phyloP scores from a whole-genome alignment of 352 stramenopile genomes.

The Elongisporangium undulatum region DNA sequence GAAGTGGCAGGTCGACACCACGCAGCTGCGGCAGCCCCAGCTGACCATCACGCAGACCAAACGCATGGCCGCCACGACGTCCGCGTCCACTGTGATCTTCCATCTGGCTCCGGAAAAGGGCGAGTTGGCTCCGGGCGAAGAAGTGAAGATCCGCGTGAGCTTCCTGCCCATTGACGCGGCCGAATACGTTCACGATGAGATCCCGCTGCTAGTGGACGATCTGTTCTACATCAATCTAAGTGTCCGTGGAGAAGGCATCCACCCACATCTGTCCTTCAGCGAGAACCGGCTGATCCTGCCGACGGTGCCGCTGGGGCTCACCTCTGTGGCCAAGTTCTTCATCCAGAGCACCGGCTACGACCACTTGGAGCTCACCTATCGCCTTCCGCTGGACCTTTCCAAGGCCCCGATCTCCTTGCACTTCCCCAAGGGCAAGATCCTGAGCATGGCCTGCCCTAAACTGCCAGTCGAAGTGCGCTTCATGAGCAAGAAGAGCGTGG shows the following conservation, averaged over 20 bases:
- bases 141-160: slow-evolving; percentile 74
- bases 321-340: slow-evolving; percentile 53
- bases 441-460: slow-evolving; percentile 77
- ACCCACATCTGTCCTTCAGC: slow-evolving; percentile 91
- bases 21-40: slow-evolving; percentile 9
- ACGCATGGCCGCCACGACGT: slow-evolving; percentile 20
- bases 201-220: slow-evolving; percentile 67
- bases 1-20: slow-evolving; percentile 78
- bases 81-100: slow-evolving; percentile 56
- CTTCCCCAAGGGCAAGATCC: slow-evolving; percentile 87
- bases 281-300: slow-evolving; percentile 83
- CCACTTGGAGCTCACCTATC: slow-evolving; percentile 85
- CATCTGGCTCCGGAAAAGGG: slow-evolving; percentile 75
- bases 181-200: slow-evolving; percentile 73
- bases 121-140: slow-evolving; percentile 74
- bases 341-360: slow-evolving; percentile 91
- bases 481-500: slow-evolving; percentile 75
- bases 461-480: slow-evolving; percentile 88
- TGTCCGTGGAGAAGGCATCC: slow-evolving; percentile 80
- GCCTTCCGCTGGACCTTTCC: slow-evolving; percentile 64
- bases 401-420: slow-evolving; percentile 78
- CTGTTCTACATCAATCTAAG: slow-evolving; percentile 81
- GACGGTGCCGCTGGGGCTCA: slow-evolving; percentile 85
- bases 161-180: slow-evolving; percentile 80
- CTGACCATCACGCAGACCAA: slow-evolving; percentile 14